phyloP scores from a whole-genome alignment of 2,329 filamentous ascomycete genomes.

The Paracamarosporium sp. region DNA sequence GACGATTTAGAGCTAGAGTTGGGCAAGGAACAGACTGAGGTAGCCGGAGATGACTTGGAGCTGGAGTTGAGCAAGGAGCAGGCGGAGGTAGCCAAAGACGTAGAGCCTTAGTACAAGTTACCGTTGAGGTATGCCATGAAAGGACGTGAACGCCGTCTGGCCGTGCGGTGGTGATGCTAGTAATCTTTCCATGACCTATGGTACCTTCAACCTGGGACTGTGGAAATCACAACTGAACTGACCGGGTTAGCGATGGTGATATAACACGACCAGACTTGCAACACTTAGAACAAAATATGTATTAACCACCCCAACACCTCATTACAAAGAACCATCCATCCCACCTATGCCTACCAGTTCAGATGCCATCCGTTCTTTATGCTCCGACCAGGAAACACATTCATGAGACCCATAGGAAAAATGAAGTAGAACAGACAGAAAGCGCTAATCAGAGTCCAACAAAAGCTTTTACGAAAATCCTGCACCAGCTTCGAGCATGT shows the following conservation, averaged over 20 bases:
- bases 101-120: not conserved
- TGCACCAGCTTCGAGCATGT: constrained; percentile 23
- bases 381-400: constrained; percentile 12
- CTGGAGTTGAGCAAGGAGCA: not conserved
- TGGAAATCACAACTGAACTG: too few species aligned
- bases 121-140: too few species aligned
- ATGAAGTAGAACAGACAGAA: constrained; percentile 21
- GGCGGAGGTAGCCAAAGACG: not conserved
- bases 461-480: constrained; percentile 36
- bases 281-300: constrained; percentile 10
- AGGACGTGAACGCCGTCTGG: too few species aligned
- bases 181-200: too few species aligned
- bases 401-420: constrained; percentile 19
- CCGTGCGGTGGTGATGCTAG: too few species aligned
- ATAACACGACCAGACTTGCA: not conserved
- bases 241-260: not conserved
- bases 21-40: not conserved
- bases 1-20: not conserved
- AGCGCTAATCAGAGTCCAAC: constrained; percentile 29
- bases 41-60: not conserved
- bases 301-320: constrained; percentile 23
- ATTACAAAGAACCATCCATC: constrained; percentile 19
- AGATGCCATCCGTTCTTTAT: constrained; percentile 21
- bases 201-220: too few species aligned
- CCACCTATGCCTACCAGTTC: constrained; percentile 4